Evolutionary conservation across 441 rosid species (phyloP).

Genomic region (Corymbia calophylla): DNA sequence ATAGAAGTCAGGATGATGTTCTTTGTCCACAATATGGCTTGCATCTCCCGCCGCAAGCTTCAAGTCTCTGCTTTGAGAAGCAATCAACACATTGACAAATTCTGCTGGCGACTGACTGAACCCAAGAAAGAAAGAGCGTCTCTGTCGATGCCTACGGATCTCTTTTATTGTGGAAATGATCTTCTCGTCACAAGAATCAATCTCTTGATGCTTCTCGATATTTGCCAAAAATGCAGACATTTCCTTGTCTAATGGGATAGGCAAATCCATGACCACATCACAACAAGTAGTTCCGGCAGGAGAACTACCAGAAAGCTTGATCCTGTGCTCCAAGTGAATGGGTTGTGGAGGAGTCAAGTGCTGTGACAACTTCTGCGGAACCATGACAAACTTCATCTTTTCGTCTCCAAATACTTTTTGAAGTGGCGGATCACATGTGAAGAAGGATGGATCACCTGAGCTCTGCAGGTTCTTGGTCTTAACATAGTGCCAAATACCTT

Average conservation of each 20-base stretch:
- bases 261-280: constrained; percentile 86
- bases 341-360: constrained; percentile 82
- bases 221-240: constrained; percentile 65
- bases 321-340: constrained; percentile 77
- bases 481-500: constrained; percentile 94
- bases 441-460: constrained; percentile 83
- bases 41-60: constrained; percentile 88
- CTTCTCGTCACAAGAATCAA: constrained; percentile 80
- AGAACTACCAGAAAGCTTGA: constrained; percentile 85
- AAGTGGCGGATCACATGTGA: constrained; percentile 79
- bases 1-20: constrained; percentile 81
- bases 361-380: constrained; percentile 76
- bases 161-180: constrained; percentile 81
- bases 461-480: constrained; percentile 88
- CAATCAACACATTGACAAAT: constrained; percentile 76
- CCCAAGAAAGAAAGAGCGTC: constrained; percentile 91
- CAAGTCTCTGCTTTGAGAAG: constrained; percentile 89
- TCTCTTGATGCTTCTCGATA: constrained; percentile 85
- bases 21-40: constrained; percentile 76
- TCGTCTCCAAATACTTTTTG: constrained; percentile 88
- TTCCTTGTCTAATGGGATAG: constrained; percentile 84
- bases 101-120: constrained; percentile 97
- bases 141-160: constrained; percentile 77
- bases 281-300: constrained; percentile 84
- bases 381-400: constrained; percentile 75